Base-by-base conservation (phyloP, 2,329 filamentous ascomycete species). In the Exophiala sp. region DNA sequence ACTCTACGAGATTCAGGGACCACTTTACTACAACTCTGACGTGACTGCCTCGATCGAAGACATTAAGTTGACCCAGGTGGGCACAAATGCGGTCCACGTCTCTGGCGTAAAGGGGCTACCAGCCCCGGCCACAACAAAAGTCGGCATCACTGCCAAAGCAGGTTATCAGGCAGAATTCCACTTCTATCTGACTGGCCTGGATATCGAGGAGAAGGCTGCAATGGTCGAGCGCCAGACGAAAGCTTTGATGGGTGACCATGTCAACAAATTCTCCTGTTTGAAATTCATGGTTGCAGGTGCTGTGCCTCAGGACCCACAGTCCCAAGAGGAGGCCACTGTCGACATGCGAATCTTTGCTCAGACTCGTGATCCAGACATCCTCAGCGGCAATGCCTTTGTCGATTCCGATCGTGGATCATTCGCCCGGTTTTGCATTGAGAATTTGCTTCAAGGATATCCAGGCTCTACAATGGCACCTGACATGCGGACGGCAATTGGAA, bases 21-120 rank as follows among this genome's bases (percentile, higher is more conserved):
- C 74, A 0, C 74, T 73, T 69, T 82, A 82, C 62, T 78, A 74
- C 68, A 81, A 82, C 65, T 77, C 75, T 0, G 79, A 82, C 55
- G 78, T 81, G 24, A 79, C 74, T 0, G 79, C 78, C 0, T 60
- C 78, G n/a, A 66, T 82, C 7, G 66, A 72, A 43, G 67, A 72
- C 10, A 66, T 80, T 29, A 71, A 69, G 46, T 77, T 84, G 54
- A 72, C 78, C 38, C 72, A 82, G 43, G 54, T 76, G 6, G 73
- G 71, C 1, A 65, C 66, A 18, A 73, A 81, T 58, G 71, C 76
- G 9, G 76, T 82, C 1, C 71, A 72, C 1, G 54, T 81, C 45
- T 21, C 43, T 10, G 74, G 75, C 11, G 66, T 77, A 18, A 69
- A 67, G 43, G 72, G 69, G 5, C 65, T 64, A 3, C 69, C 73